Evolutionary conservation across 169 alveolate genomes (phyloP).

Genomic region (Babesia caballi): DNA sequence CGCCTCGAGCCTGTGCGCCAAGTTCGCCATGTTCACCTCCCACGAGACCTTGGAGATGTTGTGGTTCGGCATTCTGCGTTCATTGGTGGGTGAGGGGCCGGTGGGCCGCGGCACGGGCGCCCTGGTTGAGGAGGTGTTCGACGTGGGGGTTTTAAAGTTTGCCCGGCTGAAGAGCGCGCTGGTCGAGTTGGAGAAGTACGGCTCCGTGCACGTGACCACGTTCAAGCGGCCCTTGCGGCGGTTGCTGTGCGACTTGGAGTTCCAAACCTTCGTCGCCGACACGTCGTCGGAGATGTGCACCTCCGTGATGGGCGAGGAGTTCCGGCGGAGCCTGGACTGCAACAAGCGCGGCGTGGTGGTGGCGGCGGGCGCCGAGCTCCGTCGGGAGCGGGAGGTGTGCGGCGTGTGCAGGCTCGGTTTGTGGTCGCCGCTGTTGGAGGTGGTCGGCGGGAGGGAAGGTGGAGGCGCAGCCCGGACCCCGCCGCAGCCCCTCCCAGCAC

Average conservation of each 20-base stretch:
- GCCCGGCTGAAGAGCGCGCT: constrained; percentile 29
- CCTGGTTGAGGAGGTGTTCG: constrained; percentile 40
- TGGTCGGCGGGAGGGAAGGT: neutral
- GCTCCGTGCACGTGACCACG: constrained; percentile 2
- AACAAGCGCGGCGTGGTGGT: constrained; percentile 42
- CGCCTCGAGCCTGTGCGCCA: constrained; percentile 27
- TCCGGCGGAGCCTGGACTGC: constrained; percentile 18
- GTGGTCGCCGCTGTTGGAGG: neutral
- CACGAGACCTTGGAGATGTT: constrained; percentile 35
- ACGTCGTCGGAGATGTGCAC: constrained; percentile 33
- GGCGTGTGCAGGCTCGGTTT: constrained; percentile 19
- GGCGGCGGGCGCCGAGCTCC: neutral
- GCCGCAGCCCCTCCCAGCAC: too few species aligned
- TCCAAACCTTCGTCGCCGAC: constrained; percentile 42
- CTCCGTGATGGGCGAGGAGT: constrained; percentile 28
- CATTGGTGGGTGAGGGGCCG: neutral
- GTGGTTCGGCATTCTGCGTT: constrained; percentile 44
- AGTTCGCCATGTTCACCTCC: constrained; percentile 1
- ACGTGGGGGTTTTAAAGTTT: constrained; percentile 37
- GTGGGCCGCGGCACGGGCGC: neutral
- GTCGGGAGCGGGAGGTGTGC: neutral
- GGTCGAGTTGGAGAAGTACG: constrained; percentile 30
- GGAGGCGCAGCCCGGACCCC: neutral
- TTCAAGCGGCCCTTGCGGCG: constrained; percentile 20
- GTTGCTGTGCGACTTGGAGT: constrained; percentile 33